A percentile compares a stretch with the other conserved stretches of the same genome.
phyloP scores from a whole-genome alignment of 108 stramenopile species.

The Licmophora abbreviata region DNA sequence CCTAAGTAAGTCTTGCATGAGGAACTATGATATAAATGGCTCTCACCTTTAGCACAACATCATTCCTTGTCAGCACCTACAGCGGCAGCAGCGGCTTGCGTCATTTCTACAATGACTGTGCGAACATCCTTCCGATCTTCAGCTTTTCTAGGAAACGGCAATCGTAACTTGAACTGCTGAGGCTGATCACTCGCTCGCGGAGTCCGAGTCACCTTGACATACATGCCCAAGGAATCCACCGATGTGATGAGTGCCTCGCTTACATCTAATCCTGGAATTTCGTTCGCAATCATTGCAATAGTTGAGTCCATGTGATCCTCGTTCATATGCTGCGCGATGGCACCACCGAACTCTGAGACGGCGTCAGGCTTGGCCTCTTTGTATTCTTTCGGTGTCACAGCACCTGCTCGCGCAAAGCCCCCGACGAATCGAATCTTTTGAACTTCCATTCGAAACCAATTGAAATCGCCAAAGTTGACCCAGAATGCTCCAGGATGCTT shows the following conservation, averaged over 20 bases:
- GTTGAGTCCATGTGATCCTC: slow-evolving; percentile 85
- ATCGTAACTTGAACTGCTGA: slow-evolving; percentile 70
- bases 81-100: slow-evolving; percentile 32
- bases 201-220: slow-evolving; percentile 75
- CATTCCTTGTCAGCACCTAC: slow-evolving; percentile 4
- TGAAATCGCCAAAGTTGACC: slow-evolving; percentile 91
- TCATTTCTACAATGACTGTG: slow-evolving; percentile 81
- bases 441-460: slow-evolving; percentile 83
- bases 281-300: slow-evolving; percentile 80
- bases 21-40: too few relatives aligned
- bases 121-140: slow-evolving; percentile 71
- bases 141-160: slow-evolving; percentile 66
- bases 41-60: slow-evolving; percentile 2
- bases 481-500: slow-evolving; percentile 94
- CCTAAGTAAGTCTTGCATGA: too few relatives aligned
- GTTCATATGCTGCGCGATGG: slow-evolving; percentile 92
- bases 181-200: slow-evolving; percentile 58
- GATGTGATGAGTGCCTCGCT: slow-evolving; percentile 76
- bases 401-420: slow-evolving; percentile 91
- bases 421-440: slow-evolving; percentile 85
- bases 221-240: slow-evolving; percentile 91
- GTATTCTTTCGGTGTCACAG: slow-evolving; percentile 80
- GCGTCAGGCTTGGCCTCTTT: slow-evolving; percentile 70
- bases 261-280: slow-evolving; percentile 71
- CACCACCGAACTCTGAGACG: slow-evolving; percentile 61